Percentiles rank a stretch among this genome's conserved stretches.
These are phyloP conservation scores for Saposhnikovia divaricata DNA, from an alignment of 129 eudicot genomes.

Conservation along the genomic window DNA sequence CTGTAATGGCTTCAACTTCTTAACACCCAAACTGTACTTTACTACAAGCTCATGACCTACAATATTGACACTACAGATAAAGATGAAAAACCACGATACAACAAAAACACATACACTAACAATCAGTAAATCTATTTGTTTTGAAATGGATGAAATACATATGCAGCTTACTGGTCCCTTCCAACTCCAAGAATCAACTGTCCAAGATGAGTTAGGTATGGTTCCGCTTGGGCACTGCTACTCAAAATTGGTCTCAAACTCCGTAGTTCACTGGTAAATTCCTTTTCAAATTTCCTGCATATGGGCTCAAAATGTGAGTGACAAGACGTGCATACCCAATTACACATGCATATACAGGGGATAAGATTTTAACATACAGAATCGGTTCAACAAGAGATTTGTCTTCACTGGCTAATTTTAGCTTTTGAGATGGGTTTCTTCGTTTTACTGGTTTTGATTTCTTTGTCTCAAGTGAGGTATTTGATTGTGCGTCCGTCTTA, in stretches of 20 bases:
- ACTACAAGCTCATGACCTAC: neutral
- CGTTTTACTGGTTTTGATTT: constrained; percentile 44
- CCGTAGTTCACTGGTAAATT: constrained; percentile 64
- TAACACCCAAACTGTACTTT: neutral
- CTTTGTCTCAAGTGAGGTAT: constrained; percentile 21
- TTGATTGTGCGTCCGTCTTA: constrained; percentile 18
- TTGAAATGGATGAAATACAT: neutral
- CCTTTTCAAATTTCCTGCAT: constrained; percentile 88
- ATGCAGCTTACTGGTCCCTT: constrained; percentile 37
- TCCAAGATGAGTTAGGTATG: constrained; percentile 94
- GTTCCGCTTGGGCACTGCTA: constrained; percentile 89
- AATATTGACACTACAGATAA: neutral
- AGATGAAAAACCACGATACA: neutral
- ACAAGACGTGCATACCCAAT: neutral
- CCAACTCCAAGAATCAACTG: constrained; percentile 97
- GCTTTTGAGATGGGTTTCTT: constrained; percentile 46
- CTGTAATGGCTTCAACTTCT: neutral
- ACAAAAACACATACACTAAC: neutral
- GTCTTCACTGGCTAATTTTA: constrained; percentile 47
- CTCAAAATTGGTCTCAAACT: constrained; percentile 88
- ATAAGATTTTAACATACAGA: constrained; percentile 36
- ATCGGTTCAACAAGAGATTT: constrained; percentile 51
- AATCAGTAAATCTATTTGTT: neutral
- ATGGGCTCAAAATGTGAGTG: constrained; percentile 7
- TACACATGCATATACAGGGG: neutral